These are phyloP conservation scores for Arabis alpina DNA, from an alignment of 345 rosid genomes.

Conservation along the genomic window DNA sequence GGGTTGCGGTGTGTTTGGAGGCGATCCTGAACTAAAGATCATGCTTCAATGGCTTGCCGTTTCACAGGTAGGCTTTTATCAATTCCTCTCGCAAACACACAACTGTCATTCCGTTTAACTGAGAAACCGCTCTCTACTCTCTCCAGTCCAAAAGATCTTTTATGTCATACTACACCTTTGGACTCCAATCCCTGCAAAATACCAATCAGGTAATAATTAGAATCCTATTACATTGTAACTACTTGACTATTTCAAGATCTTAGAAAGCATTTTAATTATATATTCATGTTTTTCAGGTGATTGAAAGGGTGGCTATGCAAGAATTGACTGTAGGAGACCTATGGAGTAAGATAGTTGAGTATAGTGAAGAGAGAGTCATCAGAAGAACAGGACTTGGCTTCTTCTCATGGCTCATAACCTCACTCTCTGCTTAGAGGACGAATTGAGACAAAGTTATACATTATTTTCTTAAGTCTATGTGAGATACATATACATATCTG, in stretches of 20 bases:
- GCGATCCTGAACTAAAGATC: conserved; percentile 79
- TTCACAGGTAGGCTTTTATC: conserved; percentile 35
- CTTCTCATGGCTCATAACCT: conserved; percentile 41
- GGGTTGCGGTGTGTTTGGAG: conserved; percentile 99
- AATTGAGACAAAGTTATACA: not conserved
- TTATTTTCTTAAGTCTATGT: no score
- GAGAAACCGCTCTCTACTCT: not conserved
- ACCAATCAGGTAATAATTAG: conserved; percentile 29
- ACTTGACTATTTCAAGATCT: not conserved
- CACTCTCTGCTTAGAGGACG: conserved; percentile 25
- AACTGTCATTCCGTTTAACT: not conserved
- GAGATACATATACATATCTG: no score
- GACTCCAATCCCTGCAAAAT: conserved; percentile 29
- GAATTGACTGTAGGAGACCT: conserved; percentile 28
- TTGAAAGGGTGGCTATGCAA: conserved; percentile 3
- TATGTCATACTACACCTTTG: conserved; percentile 42
- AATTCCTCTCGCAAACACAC: not conserved
- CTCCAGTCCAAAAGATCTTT: conserved; percentile 31
- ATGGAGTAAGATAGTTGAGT: no score
- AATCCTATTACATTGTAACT: not conserved
- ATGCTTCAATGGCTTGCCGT: conserved; percentile 44
- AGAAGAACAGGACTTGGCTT: conserved; percentile 38
- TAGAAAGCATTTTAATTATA: not conserved
- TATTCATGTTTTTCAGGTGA: conserved; percentile 24
- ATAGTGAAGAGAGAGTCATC: conserved; percentile 22